These are phyloP conservation scores for Nakaseomyces nivariensis DNA, from an alignment of 1,139 yeast species.

Conservation along the genomic window DNA sequence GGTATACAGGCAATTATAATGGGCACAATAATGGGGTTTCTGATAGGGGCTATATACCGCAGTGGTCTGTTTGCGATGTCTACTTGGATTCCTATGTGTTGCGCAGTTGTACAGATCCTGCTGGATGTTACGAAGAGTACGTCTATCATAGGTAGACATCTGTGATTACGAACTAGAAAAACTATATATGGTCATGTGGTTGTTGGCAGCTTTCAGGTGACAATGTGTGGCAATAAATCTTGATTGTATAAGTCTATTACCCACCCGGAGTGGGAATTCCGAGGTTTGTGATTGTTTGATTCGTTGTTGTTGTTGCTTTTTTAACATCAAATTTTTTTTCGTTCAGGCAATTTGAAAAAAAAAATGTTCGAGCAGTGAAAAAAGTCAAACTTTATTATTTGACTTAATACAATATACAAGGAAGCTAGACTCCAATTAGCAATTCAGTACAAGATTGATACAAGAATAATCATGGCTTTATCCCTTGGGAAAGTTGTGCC, in stretches of 20 bases:
- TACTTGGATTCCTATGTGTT: slow-evolving; percentile 85
- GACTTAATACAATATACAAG: no score
- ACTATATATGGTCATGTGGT: no score
- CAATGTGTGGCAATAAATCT: not conserved
- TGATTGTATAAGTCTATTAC: not conserved
- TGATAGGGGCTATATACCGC: slow-evolving; percentile 56
- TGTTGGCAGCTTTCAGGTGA: no score
- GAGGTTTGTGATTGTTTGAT: not conserved
- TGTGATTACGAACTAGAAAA: not conserved
- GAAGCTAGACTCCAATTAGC: no score
- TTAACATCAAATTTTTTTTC: not conserved
- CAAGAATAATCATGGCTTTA: not conserved
- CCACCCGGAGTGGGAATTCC: no score
- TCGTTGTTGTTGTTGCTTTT: not conserved
- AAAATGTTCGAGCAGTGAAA: no score
- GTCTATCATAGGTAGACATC: slow-evolving; percentile 35
- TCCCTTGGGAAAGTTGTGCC: slow-evolving; percentile 31
- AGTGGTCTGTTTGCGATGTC: slow-evolving; percentile 79
- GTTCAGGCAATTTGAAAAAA: not conserved
- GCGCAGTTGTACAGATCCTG: slow-evolving; percentile 60
- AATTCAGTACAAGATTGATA: no score
- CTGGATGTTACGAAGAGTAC: slow-evolving; percentile 61
- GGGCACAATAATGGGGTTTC: slow-evolving; percentile 69
- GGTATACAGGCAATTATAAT: slow-evolving; percentile 55
- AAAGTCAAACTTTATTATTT: no score